Evolutionary conservation across 306 rosid species (phyloP).

Genomic region (Rosa lucieae): DNA sequence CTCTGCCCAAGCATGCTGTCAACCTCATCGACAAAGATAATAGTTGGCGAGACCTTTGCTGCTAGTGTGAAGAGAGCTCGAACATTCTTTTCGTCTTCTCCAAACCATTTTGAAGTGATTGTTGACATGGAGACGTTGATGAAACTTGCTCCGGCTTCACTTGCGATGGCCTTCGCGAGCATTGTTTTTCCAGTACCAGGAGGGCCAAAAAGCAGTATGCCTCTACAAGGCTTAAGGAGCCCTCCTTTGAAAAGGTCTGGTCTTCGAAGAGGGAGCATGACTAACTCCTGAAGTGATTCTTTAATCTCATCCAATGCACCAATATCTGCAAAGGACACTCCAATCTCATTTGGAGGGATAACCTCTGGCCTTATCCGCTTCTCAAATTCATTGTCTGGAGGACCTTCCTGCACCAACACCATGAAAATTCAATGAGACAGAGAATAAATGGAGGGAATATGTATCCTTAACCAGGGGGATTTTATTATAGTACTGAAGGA

Average conservation of each 20-base stretch:
- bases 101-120: conserved; percentile 72
- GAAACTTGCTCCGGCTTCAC: conserved; percentile 84
- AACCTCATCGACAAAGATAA: conserved; percentile 79
- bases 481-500: conserved; percentile 13
- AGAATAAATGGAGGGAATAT: conserved; percentile 9
- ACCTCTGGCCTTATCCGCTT: conserved; percentile 79
- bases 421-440: conserved; percentile 9
- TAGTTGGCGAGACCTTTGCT: conserved; percentile 78
- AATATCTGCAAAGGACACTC: conserved; percentile 77
- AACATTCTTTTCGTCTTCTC: conserved; percentile 76
- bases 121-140: conserved; percentile 82
- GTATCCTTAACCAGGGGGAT: neutral
- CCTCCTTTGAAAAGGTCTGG: conserved; percentile 80
- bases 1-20: conserved; percentile 89
- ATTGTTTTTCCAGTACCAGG: conserved; percentile 89
- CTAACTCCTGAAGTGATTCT: conserved; percentile 78
- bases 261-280: conserved; percentile 85
- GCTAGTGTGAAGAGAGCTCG: conserved; percentile 78
- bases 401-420: conserved; percentile 53
- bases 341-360: conserved; percentile 78
- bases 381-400: conserved; percentile 80
- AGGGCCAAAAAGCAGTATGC: conserved; percentile 82
- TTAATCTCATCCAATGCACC: conserved; percentile 74
- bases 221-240: conserved; percentile 75
- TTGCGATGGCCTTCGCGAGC: conserved; percentile 86